Evolutionary conservation across 106 monocot species (phyloP), one percentile per base, ranked within the genome.

Genomic region (Dioscorea zingiberensis): DNA sequence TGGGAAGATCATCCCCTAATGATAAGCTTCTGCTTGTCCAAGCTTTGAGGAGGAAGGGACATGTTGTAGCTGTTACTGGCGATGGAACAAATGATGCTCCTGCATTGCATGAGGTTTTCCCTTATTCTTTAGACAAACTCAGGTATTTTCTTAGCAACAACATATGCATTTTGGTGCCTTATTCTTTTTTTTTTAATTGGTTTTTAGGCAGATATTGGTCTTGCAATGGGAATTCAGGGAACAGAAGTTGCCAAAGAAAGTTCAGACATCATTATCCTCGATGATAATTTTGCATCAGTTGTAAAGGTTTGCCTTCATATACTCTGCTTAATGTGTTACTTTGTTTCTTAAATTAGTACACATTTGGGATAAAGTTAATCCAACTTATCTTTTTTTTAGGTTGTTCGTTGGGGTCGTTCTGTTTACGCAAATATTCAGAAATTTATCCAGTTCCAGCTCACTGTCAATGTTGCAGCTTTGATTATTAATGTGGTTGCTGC

Each of bases 1-100:
- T 93, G 88, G 93, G 85, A 30, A 80, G 93, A 67, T 93, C 93
- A 26, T 93, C 93, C 3, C 93, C 93, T 5, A 86, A 81, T 75
- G 93, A 93, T 74, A 93, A 93, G 58, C 85, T 93, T 32, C 69
- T 93, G 13, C 78, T 93, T 63, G 93, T 93, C 13, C 83, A 83
- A 81, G 76, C 85, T 32, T 58, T 93, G 58, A 89, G 64, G 58
- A 83, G 32, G 51, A 74, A 28, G 66, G 81, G 83, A 30, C 81
- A 93, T 60, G 78, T 93, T 38, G 93, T 89, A 67, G 93, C 93
- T 71, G 93, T 93, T 24, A 93, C 93, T 49, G 93, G 93, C 48
- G 93, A 93, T 74, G 93, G 93, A 60, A 93, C 93, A 13, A 93
- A 93, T 72, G 93, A 93, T 60, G 88, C 93, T 58, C 88, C 93